Evolutionary conservation across 2,329 filamentous ascomycete species (phyloP).

Genomic region (Penicillium psychrosexuale): DNA sequence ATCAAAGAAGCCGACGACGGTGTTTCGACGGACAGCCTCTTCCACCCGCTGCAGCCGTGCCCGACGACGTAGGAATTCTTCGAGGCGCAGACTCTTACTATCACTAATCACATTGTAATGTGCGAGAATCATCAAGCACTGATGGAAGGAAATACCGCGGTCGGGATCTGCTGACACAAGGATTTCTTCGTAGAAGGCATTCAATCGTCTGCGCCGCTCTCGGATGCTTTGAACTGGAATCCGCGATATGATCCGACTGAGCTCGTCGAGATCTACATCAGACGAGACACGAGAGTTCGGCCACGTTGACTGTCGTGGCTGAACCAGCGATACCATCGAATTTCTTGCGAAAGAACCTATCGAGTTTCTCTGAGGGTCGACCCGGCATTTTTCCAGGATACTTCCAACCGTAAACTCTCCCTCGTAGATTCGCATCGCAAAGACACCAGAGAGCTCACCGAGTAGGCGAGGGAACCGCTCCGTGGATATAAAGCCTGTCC

Average conservation of each 20-base stretch:
- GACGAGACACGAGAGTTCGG: constrained; percentile 41
- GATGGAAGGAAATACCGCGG: constrained; percentile 85
- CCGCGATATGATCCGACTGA: constrained; percentile 68
- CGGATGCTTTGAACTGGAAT: constrained; percentile 76
- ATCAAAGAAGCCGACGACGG: constrained; percentile 93
- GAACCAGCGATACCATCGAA: constrained; percentile 28
- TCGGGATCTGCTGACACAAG: constrained; percentile 89
- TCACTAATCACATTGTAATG: constrained; percentile 99
- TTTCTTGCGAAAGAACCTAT: constrained; percentile 28
- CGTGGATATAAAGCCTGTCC: constrained; percentile 85
- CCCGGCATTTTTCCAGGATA: constrained; percentile 79
- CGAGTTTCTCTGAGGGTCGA: constrained; percentile 43
- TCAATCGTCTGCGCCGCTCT: constrained; percentile 72
- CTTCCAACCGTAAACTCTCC: constrained; percentile 81
- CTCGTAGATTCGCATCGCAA: constrained; percentile 95
- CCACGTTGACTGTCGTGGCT: constrained; percentile 14
- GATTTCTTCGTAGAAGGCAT: constrained; percentile 95
- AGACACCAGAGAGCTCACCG: constrained; percentile 84
- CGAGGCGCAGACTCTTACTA: constrained; percentile 88
- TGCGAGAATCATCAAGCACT: constrained; percentile 89
- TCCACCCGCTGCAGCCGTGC: constrained; percentile 90
- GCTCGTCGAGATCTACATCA: constrained; percentile 68
- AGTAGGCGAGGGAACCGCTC: constrained; percentile 84
- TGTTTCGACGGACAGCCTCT: constrained; percentile 84
- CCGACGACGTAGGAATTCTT: constrained; percentile 89